phyloP scores from a whole-genome alignment of 148 eudicot genomes.

The Selenicereus undatus region DNA sequence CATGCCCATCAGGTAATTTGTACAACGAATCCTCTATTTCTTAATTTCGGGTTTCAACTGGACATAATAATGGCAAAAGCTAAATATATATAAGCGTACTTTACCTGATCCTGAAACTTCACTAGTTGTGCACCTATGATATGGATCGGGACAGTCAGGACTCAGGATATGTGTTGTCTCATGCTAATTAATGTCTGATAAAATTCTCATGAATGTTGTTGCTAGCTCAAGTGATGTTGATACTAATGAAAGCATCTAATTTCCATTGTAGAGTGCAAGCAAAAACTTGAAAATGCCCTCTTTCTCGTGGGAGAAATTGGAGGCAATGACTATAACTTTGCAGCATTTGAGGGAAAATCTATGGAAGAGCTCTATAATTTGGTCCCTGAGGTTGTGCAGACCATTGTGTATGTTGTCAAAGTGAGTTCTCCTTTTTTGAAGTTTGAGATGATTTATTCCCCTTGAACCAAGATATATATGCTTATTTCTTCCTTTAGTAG shows the following conservation, averaged over 20 bases:
- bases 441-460: neutral
- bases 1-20: slow-evolving; percentile 11
- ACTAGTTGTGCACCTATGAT: neutral
- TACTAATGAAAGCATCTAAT: neutral
- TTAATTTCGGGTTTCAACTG: neutral
- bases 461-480: neutral
- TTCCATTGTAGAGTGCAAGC: slow-evolving; percentile 16
- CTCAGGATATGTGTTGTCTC: too few species aligned
- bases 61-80: neutral
- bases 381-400: slow-evolving; percentile 27
- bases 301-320: slow-evolving; percentile 46
- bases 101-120: neutral
- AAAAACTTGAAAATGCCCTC: slow-evolving; percentile 29
- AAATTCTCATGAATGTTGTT: neutral
- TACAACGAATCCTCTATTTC: neutral
- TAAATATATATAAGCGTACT: neutral
- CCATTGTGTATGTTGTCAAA: slow-evolving; percentile 21
- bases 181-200: neutral
- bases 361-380: slow-evolving; percentile 14
- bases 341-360: slow-evolving; percentile 15
- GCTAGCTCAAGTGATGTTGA: neutral
- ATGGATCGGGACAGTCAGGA: neutral
- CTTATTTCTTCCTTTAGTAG: too few species aligned
- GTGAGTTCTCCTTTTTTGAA: slow-evolving; percentile 18
- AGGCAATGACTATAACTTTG: slow-evolving; percentile 38